Evolutionary conservation across 1,284 basidiomycete species (phyloP).

Genomic region (Pyrrhoderma noxium): DNA sequence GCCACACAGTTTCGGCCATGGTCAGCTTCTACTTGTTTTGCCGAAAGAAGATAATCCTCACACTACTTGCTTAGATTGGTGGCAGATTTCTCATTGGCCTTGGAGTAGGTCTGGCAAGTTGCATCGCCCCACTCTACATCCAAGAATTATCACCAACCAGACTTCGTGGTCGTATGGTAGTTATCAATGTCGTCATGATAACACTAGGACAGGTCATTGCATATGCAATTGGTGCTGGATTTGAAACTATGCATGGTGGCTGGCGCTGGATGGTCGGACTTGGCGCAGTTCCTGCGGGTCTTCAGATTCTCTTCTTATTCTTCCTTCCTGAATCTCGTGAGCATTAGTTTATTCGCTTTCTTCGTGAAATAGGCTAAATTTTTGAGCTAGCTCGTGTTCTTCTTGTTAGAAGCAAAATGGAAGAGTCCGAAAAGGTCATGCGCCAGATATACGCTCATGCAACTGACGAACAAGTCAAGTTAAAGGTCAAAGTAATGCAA

Average conservation of each 20-base stretch:
- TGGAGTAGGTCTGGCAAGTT: conserved; percentile 66
- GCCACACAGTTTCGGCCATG: conserved; percentile 66
- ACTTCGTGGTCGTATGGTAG: conserved; percentile 71
- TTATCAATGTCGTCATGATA: conserved; percentile 36
- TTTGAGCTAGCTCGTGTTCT: conserved; percentile 56
- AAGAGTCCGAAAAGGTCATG: conserved; percentile 46
- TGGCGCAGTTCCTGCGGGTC: conserved; percentile 56
- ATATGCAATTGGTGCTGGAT: conserved; percentile 70
- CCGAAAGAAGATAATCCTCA: neutral
- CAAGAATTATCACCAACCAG: conserved; percentile 76
- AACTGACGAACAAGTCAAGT: conserved; percentile 52
- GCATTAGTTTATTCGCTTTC: conserved; percentile 24
- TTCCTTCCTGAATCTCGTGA: conserved; percentile 74
- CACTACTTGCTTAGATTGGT: conserved; percentile 40
- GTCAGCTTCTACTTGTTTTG: no score
- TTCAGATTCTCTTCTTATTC: conserved; percentile 56
- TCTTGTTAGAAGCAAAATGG: conserved; percentile 46
- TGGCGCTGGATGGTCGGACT: conserved; percentile 86
- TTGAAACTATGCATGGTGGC: conserved; percentile 53
- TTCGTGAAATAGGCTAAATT: neutral
- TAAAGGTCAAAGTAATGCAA: conserved; percentile 60
- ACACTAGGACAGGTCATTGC: conserved; percentile 69
- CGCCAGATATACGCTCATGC: conserved; percentile 62
- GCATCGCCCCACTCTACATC: conserved; percentile 77
- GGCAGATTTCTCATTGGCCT: conserved; percentile 71